These are phyloP conservation scores for Triticum turgidum DNA, from an alignment of 176 grass and related monocot species.

Conservation along the genomic window DNA sequence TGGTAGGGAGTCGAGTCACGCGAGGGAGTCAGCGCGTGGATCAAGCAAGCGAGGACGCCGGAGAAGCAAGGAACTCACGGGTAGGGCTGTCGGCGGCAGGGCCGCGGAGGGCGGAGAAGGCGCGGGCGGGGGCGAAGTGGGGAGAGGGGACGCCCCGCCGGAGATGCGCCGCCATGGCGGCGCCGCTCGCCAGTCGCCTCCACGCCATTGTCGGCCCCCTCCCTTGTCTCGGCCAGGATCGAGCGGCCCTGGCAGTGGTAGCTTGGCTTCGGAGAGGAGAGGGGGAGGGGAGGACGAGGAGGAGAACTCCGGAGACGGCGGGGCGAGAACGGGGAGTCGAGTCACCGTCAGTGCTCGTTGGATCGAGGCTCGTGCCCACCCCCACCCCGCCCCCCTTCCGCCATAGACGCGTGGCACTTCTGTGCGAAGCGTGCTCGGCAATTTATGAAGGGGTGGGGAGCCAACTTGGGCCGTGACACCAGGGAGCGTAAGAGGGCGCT, in stretches of 20 bases:
- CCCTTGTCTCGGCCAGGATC: not conserved
- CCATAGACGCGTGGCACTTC: no score
- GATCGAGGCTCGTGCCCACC: no score
- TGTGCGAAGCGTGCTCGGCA: no score
- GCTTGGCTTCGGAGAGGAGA: not conserved
- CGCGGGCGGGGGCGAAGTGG: not conserved
- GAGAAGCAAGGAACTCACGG: not conserved
- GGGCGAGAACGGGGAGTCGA: not conserved
- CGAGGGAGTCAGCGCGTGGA: not conserved
- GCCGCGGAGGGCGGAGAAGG: conserved; percentile 1
- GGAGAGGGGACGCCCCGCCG: not conserved
- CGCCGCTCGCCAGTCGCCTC: conserved; percentile 21
- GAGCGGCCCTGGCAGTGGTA: not conserved
- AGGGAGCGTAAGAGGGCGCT: no score
- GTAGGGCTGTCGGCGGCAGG: conserved; percentile 3
- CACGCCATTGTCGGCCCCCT: conserved; percentile 26
- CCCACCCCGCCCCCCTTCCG: no score
- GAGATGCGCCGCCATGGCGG: not conserved
- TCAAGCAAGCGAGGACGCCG: not conserved
- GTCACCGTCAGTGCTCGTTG: no score
- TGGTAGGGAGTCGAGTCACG: not conserved
- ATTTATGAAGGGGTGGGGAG: no score
- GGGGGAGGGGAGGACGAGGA: no score
- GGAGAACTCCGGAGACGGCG: not conserved
- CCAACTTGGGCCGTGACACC: no score